Evolutionary conservation across 257 asterid genomes (phyloP).

Genomic region (Anisodus tanguticus): DNA sequence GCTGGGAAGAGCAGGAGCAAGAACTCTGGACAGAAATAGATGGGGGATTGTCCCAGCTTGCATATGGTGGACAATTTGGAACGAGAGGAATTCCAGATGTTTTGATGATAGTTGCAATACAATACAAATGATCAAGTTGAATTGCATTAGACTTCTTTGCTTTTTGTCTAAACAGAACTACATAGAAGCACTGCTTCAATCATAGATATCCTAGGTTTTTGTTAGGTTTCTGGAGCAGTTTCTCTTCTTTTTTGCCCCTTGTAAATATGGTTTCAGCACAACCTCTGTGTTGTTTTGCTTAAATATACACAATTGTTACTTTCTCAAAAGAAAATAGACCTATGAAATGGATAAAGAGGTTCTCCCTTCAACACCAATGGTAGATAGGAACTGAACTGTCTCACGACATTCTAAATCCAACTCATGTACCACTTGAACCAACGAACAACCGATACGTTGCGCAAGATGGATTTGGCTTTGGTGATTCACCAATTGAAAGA

Average conservation of each 20-base stretch:
- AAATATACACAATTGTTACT: neutral
- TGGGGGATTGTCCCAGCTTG: neutral
- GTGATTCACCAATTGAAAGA: no score
- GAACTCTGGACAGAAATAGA: no score
- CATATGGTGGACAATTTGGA: neutral
- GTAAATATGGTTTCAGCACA: neutral
- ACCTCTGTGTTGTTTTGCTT: neutral
- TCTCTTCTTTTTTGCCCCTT: neutral
- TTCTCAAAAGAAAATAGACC: neutral
- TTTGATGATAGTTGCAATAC: neutral
- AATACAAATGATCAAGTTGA: neutral
- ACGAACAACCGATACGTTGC: no score
- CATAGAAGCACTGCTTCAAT: conserved; percentile 5
- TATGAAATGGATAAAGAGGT: no score
- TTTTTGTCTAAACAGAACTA: neutral
- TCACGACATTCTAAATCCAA: no score
- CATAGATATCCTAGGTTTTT: neutral
- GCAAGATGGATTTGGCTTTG: no score
- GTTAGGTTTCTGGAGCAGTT: neutral
- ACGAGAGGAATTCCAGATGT: neutral
- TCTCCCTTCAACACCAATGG: no score
- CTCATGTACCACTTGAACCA: no score
- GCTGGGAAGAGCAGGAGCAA: no score
- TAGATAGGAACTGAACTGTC: no score
- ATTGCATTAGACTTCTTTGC: no score